Evolutionary conservation across 768 basidiomycete genomes (phyloP), one percentile per base, ranked within the genome.

Genomic region (Lentinula raphanica): DNA sequence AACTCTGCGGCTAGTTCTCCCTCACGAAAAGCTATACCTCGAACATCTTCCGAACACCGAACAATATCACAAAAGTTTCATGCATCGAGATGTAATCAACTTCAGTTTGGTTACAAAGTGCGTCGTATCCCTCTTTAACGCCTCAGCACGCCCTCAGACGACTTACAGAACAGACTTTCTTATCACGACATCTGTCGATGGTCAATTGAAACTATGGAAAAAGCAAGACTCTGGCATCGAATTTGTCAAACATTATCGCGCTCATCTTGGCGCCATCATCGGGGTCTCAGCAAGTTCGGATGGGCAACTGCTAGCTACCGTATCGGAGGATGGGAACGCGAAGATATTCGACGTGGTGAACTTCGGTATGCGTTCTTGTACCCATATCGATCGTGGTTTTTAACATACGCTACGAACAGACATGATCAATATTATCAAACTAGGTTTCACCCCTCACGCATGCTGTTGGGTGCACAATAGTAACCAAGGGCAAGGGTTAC

Each of bases 331-430:
- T 66, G 90, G 92, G 57, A 92, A 80, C 35, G 92, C 89, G 15
- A 94, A 98, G 71, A 91, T 99, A 29, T 98, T 98, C 65, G 97
- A 99, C 68, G 94, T 99, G 1, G 82, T 97, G 60, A 98, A 98
- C 73, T 98, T 98, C 69, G 97, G 96, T 97, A 64, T 49, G 89
- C 68, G 44, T 27, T 15, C 12, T 29, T 21, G 2, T 19, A n/a
- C 11, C 17, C 3, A 12, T 35, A 27, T n/a, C 25, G 32, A 38
- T n/a, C 28, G 12, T 12, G 13, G 6, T 53, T 56, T 21, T 36
- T 31, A 32, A 36, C n/a, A 45, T 32, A 36, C 17, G 49, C 17
- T 40, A 21, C 23, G 3, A 3, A 38, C 64, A 98, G 96, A 99
- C 70, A 98, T 98, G 96, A 98, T 98, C 66, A 98, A 97, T 70